Base-by-base conservation (phyloP, 305 asterid genomes). In the Striga hermonthica region DNA sequence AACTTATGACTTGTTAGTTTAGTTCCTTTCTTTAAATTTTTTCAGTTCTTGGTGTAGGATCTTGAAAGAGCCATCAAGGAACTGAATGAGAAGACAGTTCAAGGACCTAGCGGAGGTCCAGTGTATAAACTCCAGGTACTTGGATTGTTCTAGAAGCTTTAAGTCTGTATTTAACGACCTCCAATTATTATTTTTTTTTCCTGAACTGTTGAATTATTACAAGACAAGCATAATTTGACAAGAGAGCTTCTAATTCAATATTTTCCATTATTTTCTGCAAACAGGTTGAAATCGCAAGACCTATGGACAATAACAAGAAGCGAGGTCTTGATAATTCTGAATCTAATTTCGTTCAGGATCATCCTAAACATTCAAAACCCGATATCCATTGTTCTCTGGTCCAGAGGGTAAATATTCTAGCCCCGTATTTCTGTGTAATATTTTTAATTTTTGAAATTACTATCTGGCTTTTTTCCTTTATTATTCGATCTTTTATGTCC, bases 271-370 rank as follows among this genome's bases (percentile, higher is more conserved):
- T 54, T 37, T 7, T 77, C 53, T 81, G 58, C 76, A 73, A 69
- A 64, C 82, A 91, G 98, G 90, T 91, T 69, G 98, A 91, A 83
- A 81, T 91, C 65, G 98, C 98, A 41, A 84, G 90, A 79, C 95
- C 98, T 22, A 68, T 76, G 80, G 93, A 81, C 52, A 82, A 65
- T 77, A 89, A 67, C 80, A 89, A 76, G 86, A 91, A 91, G 72
- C 86, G 97, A 71, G 80, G 57, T 59, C 95, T 76, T 71, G 98
- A 87, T 76, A 80, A 73, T 64, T 83, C 86, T 12, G 85, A 81
- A 68, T 74, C 77, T 80, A 77, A 72, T 69, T 61, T 78, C 65
- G 65, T 67, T 72, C 84, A 73, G 73, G 82, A 74, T 76, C 75
- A 80, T 57, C 68, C 83, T 72, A 85, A 82, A 68, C 67, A 75